Evolutionary conservation across 257 asterid genomes (phyloP), one percentile per base, ranked within the genome.

Genomic region (Scutellaria galericulata): DNA sequence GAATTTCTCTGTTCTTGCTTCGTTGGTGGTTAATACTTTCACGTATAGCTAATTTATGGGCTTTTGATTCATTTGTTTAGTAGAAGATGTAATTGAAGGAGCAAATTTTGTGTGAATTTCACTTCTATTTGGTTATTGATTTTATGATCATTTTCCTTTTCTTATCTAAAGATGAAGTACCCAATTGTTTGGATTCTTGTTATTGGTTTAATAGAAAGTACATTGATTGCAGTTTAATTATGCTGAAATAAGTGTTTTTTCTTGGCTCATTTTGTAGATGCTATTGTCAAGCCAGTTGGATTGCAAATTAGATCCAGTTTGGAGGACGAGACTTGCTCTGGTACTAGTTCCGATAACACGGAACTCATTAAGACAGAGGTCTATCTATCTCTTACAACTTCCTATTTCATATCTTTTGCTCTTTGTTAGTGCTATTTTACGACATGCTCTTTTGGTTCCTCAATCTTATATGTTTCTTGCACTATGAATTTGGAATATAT

Each of bases 341-440:
- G 80, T 12, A 77, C 59, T 66, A 56, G 76, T 83, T 81, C 88
- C 5, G 84, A 77, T 75, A 67, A 63, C 20, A 59, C 89, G 48
- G 83, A 88, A 68, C 80, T 63, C 80, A 55, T 59, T 72, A 77
- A 77, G 63, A 66, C 75, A 70, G 79, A 83, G 91, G 95, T 87
- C 64, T 67, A 79, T 63, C 42, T 15, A 6, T 68, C 12, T 55
- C 31, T 54, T 9, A 27, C 47, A 12, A 31, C 10, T 37, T 76
- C 60, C 7, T 40, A 5, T 55, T 64, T 51, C 1, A 9, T 48
- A 39, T 18, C 18, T 41, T 4, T 24, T 41, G 52, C 10, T 57
- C 54, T 54, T 57, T 69, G 67, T 6, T 7, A 44, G 5, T 72
- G 67, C 57, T 54, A 20, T 74, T 47, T 35, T 8, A 12, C 69